phyloP scores from a whole-genome alignment of 331 rosid species.

The Acacia pycnantha region DNA sequence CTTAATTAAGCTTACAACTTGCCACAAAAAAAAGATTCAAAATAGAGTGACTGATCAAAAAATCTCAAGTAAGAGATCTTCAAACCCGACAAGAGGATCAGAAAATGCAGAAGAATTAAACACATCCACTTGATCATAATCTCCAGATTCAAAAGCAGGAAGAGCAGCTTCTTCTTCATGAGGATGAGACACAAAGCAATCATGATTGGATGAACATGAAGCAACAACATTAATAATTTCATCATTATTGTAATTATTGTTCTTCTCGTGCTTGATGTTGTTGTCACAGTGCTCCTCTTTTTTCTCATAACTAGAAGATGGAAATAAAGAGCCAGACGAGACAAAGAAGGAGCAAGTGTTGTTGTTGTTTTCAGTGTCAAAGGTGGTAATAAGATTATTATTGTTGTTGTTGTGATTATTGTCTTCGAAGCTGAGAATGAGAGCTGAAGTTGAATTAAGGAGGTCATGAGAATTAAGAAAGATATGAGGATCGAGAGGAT shows the following conservation, averaged over 20 bases:
- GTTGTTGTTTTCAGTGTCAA: not conserved
- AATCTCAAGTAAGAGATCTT: too few relatives aligned
- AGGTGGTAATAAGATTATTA: too few relatives aligned
- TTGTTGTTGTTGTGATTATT: not conserved
- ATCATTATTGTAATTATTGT: not conserved
- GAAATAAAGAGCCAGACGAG: not conserved
- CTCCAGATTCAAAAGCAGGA: too few relatives aligned
- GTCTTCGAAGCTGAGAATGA: conserved; percentile 43
- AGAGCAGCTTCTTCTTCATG: not conserved
- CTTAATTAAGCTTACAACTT: too few relatives aligned
- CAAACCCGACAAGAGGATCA: too few relatives aligned
- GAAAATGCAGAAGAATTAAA: too few relatives aligned
- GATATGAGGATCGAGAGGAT: conserved; percentile 36
- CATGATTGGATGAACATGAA: conserved; percentile 28
- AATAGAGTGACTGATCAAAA: too few relatives aligned
- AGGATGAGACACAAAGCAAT: conserved; percentile 26
- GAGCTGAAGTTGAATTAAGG: conserved; percentile 23
- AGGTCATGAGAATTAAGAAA: conserved; percentile 33
- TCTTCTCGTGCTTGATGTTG: not conserved
- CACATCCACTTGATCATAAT: too few relatives aligned
- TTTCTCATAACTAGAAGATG: not conserved
- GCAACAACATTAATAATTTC: not conserved
- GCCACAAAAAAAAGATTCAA: too few relatives aligned
- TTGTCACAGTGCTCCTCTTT: not conserved
- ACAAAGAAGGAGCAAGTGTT: not conserved